These are phyloP conservation scores for Didymella arachidicola DNA, from an alignment of 2,329 filamentous ascomycete genomes.

Conservation along the genomic window DNA sequence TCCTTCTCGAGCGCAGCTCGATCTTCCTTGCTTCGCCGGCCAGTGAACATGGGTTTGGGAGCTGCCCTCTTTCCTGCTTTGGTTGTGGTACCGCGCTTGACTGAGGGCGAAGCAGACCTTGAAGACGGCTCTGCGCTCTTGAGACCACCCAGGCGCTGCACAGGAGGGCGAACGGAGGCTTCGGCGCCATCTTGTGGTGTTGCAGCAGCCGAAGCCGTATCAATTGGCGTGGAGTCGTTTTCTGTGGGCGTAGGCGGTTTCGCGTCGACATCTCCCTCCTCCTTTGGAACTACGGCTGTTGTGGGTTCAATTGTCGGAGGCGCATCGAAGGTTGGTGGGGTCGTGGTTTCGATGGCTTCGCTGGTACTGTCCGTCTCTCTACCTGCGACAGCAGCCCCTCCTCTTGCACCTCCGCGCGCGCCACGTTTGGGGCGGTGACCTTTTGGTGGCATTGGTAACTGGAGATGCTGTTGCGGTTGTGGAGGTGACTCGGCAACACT, in stretches of 20 bases:
- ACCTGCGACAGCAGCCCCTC: slow-evolving; percentile 27
- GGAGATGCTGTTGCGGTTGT: slow-evolving; percentile 13
- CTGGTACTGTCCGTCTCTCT: slow-evolving; percentile 20
- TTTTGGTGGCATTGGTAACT: slow-evolving; percentile 44
- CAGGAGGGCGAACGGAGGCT: slow-evolving; percentile 31
- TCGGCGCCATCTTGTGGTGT: slow-evolving; percentile 31
- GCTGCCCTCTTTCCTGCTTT: slow-evolving; percentile 39
- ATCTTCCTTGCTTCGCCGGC: slow-evolving; percentile 55
- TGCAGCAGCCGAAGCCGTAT: slow-evolving; percentile 22
- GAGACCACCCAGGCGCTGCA: slow-evolving; percentile 41
- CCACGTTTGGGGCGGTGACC: slow-evolving; percentile 29
- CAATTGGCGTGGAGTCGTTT: slow-evolving; percentile 23
- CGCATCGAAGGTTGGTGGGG: slow-evolving; percentile 27
- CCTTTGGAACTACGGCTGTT: slow-evolving; percentile 27
- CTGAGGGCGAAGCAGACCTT: slow-evolving; percentile 41
- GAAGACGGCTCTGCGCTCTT: slow-evolving; percentile 40
- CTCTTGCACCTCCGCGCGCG: slow-evolving; percentile 33
- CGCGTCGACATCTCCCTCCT: slow-evolving; percentile 29
- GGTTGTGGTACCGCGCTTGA: slow-evolving; percentile 37
- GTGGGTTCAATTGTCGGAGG: slow-evolving; percentile 9
- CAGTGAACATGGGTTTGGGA: slow-evolving; percentile 53
- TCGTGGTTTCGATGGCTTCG: slow-evolving; percentile 26
- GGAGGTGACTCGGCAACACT: slow-evolving; percentile 21
- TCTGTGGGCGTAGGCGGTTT: slow-evolving; percentile 26
- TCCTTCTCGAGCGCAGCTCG: slow-evolving; percentile 54